Evolutionary conservation across 2,329 filamentous ascomycete species (phyloP), one percentile per base, ranked within the genome.

Genomic region (Malbranchea zuffiana): DNA sequence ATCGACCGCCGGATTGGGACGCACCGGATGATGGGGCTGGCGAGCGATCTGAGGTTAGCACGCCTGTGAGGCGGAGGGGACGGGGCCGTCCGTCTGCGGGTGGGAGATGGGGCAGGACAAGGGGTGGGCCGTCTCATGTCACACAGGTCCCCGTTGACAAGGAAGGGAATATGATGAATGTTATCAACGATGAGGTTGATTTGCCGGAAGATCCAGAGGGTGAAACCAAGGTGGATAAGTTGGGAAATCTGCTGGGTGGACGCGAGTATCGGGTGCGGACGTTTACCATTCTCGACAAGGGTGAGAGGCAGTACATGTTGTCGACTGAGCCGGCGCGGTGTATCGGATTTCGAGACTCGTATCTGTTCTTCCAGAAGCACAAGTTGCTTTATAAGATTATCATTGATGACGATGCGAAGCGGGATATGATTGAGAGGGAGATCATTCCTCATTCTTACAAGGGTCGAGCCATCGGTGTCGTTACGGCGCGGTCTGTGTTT

Each of bases 391-490:
- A 86, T 73, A 98, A 98, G 67, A 94, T 98, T 53, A 94, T 98
- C 51, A 84, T 96, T 39, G 86, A 87, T 50, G 90, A 98, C 47
- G 81, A 90, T n/a, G 88, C 93, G 62, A 98, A 98, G 67, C 78
- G 81, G 43, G 87, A 96, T 60, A 74, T 98, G 66, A 98, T 98
- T 54, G 85, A 92, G 49, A 78, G 90, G 43, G 82, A 92, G 4
- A 81, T 98, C 54, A 94, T 98, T 45, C 90, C 90, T 1, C 90
- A 95, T 66, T 94, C 86, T 18, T 98, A 98, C 75, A 98, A 96
- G 61, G 90, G 90, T 42, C 83, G 90, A 36, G 85, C 88, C 4
- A 98, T 98, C 57, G 90, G 90, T 57, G 86, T 98, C 18, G 87
- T 95, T 31, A 95, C 90, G 11, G 90, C 90, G 32, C 80, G 90